Conservation (phyloP, 129 eudicot species). For the Sambucus nigra region DNA sequence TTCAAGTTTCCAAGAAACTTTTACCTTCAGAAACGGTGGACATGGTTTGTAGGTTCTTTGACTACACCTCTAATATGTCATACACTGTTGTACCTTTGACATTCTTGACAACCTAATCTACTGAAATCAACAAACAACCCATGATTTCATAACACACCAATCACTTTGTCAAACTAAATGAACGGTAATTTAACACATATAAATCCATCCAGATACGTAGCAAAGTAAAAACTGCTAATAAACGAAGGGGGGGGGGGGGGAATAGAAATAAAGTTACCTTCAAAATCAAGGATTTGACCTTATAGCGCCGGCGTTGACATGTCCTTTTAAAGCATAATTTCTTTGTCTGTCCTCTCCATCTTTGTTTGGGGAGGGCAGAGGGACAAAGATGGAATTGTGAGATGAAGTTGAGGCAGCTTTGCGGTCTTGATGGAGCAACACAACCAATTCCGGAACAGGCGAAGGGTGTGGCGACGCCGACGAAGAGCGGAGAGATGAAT, state of each 20-base stretch:
- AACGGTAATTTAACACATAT: background rate
- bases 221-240: background rate
- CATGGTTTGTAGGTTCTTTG: no score
- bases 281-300: background rate
- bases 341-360: constrained; percentile 19
- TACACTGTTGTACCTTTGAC: no score
- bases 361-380: constrained; percentile 31
- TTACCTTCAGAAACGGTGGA: no score
- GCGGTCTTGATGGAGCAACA: constrained; percentile 21
- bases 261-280: background rate
- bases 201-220: no score
- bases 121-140: constrained; percentile 12
- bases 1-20: no score
- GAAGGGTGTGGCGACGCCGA: constrained; percentile 38
- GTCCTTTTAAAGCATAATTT: background rate
- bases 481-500: constrained; percentile 8
- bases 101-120: constrained; percentile 25
- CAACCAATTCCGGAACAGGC: constrained; percentile 49
- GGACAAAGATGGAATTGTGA: constrained; percentile 14
- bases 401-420: constrained; percentile 6
- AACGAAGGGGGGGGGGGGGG: no score
- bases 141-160: no score
- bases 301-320: background rate
- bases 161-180: background rate
- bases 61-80: no score